Conservation (phyloP, 139 green algal genomes). For the Chlamydomonas urium region DNA sequence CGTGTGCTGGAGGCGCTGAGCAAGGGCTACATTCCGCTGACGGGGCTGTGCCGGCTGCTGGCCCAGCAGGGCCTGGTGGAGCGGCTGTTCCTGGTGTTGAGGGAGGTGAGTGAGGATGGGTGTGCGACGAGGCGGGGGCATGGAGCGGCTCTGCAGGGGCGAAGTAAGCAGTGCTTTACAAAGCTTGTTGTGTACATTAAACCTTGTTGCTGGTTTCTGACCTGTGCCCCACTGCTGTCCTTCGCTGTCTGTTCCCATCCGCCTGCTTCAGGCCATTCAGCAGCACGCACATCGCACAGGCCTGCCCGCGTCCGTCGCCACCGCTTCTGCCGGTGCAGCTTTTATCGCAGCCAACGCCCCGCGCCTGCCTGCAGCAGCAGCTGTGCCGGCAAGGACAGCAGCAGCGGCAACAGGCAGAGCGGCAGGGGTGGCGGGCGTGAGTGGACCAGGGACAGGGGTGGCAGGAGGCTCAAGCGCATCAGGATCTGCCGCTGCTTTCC, state of each 20-base stretch:
- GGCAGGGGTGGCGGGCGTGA: not conserved
- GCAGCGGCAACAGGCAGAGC: constrained; percentile 3
- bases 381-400: constrained; percentile 14
- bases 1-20: constrained; percentile 48
- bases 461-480: constrained; percentile 5
- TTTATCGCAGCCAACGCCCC: too few relatives aligned
- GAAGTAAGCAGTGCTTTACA: too few relatives aligned
- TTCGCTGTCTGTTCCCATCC: too few relatives aligned
- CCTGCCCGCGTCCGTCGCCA: too few relatives aligned
- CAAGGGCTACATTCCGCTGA: constrained; percentile 40
- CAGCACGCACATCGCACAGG: too few relatives aligned
- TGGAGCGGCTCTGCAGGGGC: not conserved
- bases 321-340: too few relatives aligned
- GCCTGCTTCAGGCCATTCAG: too few relatives aligned
- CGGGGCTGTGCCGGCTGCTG: constrained; percentile 65
- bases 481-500: constrained; percentile 5
- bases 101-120: constrained; percentile 34
- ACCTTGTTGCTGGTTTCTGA: too few relatives aligned
- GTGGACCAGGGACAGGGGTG: not conserved
- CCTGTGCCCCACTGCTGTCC: too few relatives aligned
- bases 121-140: too few relatives aligned
- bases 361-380: constrained; percentile 16
- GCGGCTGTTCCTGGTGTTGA: constrained; percentile 53
- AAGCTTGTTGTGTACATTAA: too few relatives aligned
- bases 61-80: constrained; percentile 43